A percentile compares a stretch with the other conserved stretches of the same genome.
Conservation (phyloP, 2,329 filamentous ascomycete genomes). For the Sphaerulina vaccinii region DNA sequence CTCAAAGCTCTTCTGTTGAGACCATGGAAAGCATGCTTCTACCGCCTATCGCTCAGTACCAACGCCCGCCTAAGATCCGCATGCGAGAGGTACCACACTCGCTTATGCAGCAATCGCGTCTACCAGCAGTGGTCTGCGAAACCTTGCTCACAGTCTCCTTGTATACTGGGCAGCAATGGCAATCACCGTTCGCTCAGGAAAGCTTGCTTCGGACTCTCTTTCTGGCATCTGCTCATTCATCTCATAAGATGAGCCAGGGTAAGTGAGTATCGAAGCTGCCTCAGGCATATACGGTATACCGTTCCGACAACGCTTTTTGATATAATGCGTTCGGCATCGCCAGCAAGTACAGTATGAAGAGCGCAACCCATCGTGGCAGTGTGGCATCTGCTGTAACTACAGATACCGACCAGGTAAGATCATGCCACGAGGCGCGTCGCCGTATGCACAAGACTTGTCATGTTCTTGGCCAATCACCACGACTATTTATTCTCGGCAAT, state of each 20-base stretch:
- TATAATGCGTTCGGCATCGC: too few relatives aligned
- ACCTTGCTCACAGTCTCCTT: not conserved
- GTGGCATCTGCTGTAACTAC: too few relatives aligned
- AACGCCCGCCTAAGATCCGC: constrained; percentile 2
- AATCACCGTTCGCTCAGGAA: not conserved
- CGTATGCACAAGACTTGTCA: not conserved
- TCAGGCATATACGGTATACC: not conserved
- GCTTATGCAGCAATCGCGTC: constrained; percentile 1
- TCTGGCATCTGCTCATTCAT: not conserved
- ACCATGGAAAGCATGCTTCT: not conserved
- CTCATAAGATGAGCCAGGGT: too few relatives aligned
- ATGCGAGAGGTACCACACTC: not conserved
- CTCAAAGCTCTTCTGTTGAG: not conserved
- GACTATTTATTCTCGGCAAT: not conserved
- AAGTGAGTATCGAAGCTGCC: not conserved
- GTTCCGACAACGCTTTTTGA: not conserved
- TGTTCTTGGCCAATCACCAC: not conserved
- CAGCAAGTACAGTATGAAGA: too few relatives aligned
- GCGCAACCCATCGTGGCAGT: too few relatives aligned
- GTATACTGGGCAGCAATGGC: not conserved
- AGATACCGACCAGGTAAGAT: not conserved
- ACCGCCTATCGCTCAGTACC: constrained; percentile 6
- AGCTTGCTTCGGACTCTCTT: not conserved
- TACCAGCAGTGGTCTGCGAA: not conserved
- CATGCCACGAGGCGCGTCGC: not conserved